These are phyloP conservation scores for Emmonsiellopsis sp. DNA, from an alignment of 2,329 filamentous ascomycete genomes.

Conservation along the genomic window DNA sequence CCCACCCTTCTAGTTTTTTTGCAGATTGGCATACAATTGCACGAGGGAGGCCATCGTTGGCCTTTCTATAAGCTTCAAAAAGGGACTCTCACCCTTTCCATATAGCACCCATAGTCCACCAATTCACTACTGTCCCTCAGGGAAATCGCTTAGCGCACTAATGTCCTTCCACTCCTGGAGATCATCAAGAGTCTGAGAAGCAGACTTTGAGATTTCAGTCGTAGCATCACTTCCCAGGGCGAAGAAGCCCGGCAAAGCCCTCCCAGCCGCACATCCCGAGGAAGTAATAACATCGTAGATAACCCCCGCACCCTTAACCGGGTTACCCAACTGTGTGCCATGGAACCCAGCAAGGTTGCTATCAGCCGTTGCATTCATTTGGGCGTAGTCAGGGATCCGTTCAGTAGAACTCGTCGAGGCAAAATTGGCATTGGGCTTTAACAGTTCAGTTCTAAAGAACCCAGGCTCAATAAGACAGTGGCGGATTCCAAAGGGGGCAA, in stretches of 20 bases:
- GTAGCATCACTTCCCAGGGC: conserved; percentile 15
- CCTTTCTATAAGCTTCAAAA: too few species aligned
- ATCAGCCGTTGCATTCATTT: conserved; percentile 13
- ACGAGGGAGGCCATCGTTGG: too few species aligned
- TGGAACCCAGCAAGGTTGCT: conserved; percentile 15
- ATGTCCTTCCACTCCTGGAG: too few species aligned
- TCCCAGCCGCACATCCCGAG: conserved; percentile 15
- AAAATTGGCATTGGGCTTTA: conserved; percentile 13
- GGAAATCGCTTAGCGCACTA: too few species aligned
- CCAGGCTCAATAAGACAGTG: conserved; percentile 29
- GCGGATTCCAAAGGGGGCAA: conserved; percentile 24
- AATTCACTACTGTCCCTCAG: too few species aligned
- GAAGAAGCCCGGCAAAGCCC: conserved; percentile 16
- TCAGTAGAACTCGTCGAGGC: conserved; percentile 3
- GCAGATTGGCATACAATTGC: too few species aligned
- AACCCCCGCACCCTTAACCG: conserved; percentile 20
- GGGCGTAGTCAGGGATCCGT: conserved; percentile 16
- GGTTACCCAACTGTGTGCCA: conserved; percentile 20
- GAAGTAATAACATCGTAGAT: conserved; percentile 24
- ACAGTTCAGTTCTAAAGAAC: conserved; percentile 23
- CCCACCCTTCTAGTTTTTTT: too few species aligned
- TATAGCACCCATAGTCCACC: too few species aligned
- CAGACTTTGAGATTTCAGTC: too few species aligned
- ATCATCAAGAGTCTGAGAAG: too few species aligned
- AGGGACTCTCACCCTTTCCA: too few species aligned